Evolutionary conservation across 202 grass and related monocot species (phyloP), one percentile per base, ranked within the genome.

Genomic region (Saccharum hybrid): DNA sequence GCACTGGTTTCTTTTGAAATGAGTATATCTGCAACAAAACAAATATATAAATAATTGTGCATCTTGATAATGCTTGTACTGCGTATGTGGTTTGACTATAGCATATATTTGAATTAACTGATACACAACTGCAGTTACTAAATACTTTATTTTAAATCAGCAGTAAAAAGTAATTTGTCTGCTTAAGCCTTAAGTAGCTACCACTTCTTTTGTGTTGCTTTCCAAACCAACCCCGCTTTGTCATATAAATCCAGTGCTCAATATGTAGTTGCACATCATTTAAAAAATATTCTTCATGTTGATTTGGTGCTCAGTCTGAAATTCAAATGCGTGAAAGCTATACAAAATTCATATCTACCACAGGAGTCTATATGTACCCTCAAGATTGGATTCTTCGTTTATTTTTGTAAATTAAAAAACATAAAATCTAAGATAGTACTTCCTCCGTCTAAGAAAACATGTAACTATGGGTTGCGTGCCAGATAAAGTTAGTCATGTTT

Each of bases 181-280:
- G 8, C 57, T 38, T 85, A 63, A 71, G 14, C 14, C 71, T 7
- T 14, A 76, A 76, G 26, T 73, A 74, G 28, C 71, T 68, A 26
- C 1, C 10, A 3, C 38, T 18, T 21, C 19, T 22, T n/a, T 51
- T 51, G 48, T 51, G 48, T 18, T 51, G 48, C 48, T 51, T 51
- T 51, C 48, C 48, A 51, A 51, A 51, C 0, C 15, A 51, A 51
- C 1, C 48, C 48, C 5, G 16, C 48, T 51, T 51, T 16, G 48
- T 51, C 15, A 16, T 51, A 51, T 56, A 56, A 56, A 56, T n/a
- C 52, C 0, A 56, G 52, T 56, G 2, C 66, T 16, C 15, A 8
- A 45, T 69, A 61, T 69, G 0, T 46, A 6, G 5, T 7, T 5
- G 26, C 26, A 26, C 1, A 19, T 3, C 7, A 37, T 65, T 74